phyloP scores from a whole-genome alignment of 495 filamentous ascomycete species.

The Cetradonia linearis region DNA sequence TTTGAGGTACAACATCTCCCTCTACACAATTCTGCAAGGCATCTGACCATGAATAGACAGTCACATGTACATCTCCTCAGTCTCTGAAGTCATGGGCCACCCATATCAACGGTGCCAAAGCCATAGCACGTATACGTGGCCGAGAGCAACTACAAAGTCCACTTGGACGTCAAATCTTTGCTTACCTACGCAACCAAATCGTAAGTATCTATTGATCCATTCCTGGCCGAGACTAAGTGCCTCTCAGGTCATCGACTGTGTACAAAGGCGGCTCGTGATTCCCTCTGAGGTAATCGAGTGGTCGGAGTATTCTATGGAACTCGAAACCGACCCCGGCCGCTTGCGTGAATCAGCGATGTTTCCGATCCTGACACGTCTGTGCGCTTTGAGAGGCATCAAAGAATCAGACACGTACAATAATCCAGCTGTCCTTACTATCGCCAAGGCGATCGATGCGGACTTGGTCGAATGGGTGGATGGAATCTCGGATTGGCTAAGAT shows the following conservation, averaged over 20 bases:
- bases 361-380: slow-evolving; percentile 8
- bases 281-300: slow-evolving; percentile 15
- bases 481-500: neutral
- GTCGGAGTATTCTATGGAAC: neutral
- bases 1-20: slow-evolving; percentile 25
- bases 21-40: neutral
- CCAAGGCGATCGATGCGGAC: slow-evolving; percentile 10
- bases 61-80: slow-evolving; percentile 12
- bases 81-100: slow-evolving; percentile 40
- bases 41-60: slow-evolving; percentile 3
- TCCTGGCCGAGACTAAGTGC: neutral
- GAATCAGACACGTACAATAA: slow-evolving; percentile 17
- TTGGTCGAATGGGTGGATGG: slow-evolving; percentile 5
- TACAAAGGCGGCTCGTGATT: slow-evolving; percentile 9
- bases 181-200: slow-evolving; percentile 43
- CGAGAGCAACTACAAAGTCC: slow-evolving; percentile 40
- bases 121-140: slow-evolving; percentile 44
- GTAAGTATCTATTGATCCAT: slow-evolving; percentile 26
- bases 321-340: neutral
- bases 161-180: slow-evolving; percentile 40
- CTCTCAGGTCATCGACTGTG: slow-evolving; percentile 12
- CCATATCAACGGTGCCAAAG: slow-evolving; percentile 45
- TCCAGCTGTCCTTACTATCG: slow-evolving; percentile 9
- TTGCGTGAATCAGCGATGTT: neutral
- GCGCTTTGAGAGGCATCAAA: slow-evolving; percentile 4